Evolutionary conservation across 1,284 basidiomycete species (phyloP), one percentile per base, ranked within the genome.

Genomic region (Ganoderma sp.): DNA sequence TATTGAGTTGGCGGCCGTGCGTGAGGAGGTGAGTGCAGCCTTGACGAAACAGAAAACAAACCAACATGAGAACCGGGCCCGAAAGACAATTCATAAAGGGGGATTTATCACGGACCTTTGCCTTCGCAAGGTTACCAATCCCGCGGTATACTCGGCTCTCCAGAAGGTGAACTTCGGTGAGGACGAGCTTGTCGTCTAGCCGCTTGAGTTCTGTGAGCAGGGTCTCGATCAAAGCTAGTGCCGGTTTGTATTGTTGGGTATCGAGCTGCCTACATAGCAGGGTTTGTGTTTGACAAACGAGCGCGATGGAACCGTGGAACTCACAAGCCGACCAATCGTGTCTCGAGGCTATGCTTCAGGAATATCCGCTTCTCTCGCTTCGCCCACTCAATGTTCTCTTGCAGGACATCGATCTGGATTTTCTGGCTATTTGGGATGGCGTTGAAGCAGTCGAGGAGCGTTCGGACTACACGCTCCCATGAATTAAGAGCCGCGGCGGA

Each of bases 171-270:
- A 99, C 97, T 79, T 99, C 97, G 2, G 97, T 98, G 28, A 99
- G 85, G 73, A 99, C 94, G 88, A 98, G 94, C 85, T 99, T 99
- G 84, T 99, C 97, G 79, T 99, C 97, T 28, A 99, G 84, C 57
- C 92, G 89, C 81, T 95, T 96, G 58, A 99, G 87, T 79, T 99
- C 97, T 9, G 91, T 92, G 37, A 99, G 86, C 19, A 99, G 86
- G 0, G 85, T 84, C 71, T 96, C 95, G 71, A 98, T 97, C 68
- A 96, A 87, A 0, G 87, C 78, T 10, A 99, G 84, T 0, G 97
- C 96, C 0, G 90, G 86, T 75, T 93, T 91, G 83, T 90, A 95
- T 75, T 93, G 88, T 59, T 87, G 84, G 0, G 89, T 86, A 68
- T 96, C 94, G 58, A 97, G 87, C 81, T 95, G 92, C 14, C 93